Percentiles rank a stretch among this genome's conserved stretches.
phyloP scores from a whole-genome alignment of 2,329 filamentous ascomycete genomes.

The Penicillium expansum region DNA sequence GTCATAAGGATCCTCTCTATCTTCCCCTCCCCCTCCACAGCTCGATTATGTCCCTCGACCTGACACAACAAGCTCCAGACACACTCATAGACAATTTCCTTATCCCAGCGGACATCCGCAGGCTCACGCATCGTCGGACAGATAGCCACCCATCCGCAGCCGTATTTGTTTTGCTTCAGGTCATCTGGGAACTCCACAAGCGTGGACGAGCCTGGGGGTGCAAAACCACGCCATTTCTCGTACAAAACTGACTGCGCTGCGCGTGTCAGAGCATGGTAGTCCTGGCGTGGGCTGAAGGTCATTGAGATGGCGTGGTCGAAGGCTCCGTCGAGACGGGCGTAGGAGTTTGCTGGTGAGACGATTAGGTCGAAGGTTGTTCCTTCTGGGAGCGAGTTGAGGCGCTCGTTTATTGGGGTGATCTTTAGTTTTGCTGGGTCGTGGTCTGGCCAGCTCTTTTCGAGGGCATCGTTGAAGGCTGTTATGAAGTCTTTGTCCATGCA shows the following conservation, averaged over 20 bases:
- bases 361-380: slow-evolving; percentile 47
- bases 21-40: slow-evolving; percentile 7
- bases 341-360: slow-evolving; percentile 57
- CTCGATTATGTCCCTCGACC: slow-evolving; percentile 49
- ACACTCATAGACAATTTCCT: slow-evolving; percentile 55
- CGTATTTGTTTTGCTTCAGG: slow-evolving; percentile 44
- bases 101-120: slow-evolving; percentile 47
- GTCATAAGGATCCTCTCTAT: slow-evolving; percentile 52
- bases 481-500: slow-evolving; percentile 42
- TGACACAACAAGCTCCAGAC: slow-evolving; percentile 53
- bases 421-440: slow-evolving; percentile 36
- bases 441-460: slow-evolving; percentile 32
- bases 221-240: slow-evolving; percentile 49
- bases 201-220: slow-evolving; percentile 52
- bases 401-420: slow-evolving; percentile 33
- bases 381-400: slow-evolving; percentile 40
- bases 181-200: slow-evolving; percentile 46
- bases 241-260: slow-evolving; percentile 49
- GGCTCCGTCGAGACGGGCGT: slow-evolving; percentile 53
- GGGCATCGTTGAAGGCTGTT: slow-evolving; percentile 42
- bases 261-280: slow-evolving; percentile 50
- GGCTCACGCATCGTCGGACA: slow-evolving; percentile 56
- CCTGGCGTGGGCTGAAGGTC: slow-evolving; percentile 41
- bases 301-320: slow-evolving; percentile 56
- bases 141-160: slow-evolving; percentile 47